Base-by-base conservation (phyloP, 2,329 filamentous ascomycete genomes). In the Aspergillus pseudotamarii region DNA sequence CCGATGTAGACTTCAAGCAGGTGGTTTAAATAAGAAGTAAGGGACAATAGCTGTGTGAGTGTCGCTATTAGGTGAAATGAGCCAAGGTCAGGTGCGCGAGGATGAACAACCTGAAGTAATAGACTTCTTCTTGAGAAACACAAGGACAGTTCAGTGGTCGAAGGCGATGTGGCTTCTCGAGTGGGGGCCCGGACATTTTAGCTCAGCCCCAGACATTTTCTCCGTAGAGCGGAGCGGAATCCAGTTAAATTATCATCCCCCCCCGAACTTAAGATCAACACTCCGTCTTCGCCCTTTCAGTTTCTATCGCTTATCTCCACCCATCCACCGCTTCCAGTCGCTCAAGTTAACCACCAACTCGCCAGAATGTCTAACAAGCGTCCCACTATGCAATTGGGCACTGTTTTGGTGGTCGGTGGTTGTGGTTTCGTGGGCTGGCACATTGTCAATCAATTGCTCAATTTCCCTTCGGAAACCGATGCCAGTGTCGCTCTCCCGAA, bases 361-460 rank as follows among this genome's bases (percentile, higher is more conserved):
- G 26, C 51, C 55, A 66, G 19, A 64, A 78, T 77, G 76, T 68
- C 75, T 59, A 64, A 62, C 50, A 71, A 75, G 60, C 63, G 64
- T 50, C 70, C 76, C 62, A 73, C 73, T 16, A 72, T 81, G 57
- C 73, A 79, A 63, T 82, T 93, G 58, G 91, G 91, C 74, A 87
- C 85, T 68, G 90, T 93, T 72, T 84, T 94, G 69, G 89, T 95
- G 69, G 88, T 94, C 69, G 92, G 92, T 72, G 92, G 92, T 75
- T 94, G 92, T 76, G 92, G 92, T 68, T 94, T 95, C 80, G 85
- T 95, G 19, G 92, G 92, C 75, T 89, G 91, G 80, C 91, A 94
- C 80, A 89, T 94, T 70, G 89, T 94, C 74, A 86, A 89, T 78
- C 85, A 91, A 73, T 84, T 92, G 62, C 83, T 91, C 71, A 85